Evolutionary conservation across 139 green algal genomes (phyloP).

Genomic region (Yamagishiella unicocca): DNA sequence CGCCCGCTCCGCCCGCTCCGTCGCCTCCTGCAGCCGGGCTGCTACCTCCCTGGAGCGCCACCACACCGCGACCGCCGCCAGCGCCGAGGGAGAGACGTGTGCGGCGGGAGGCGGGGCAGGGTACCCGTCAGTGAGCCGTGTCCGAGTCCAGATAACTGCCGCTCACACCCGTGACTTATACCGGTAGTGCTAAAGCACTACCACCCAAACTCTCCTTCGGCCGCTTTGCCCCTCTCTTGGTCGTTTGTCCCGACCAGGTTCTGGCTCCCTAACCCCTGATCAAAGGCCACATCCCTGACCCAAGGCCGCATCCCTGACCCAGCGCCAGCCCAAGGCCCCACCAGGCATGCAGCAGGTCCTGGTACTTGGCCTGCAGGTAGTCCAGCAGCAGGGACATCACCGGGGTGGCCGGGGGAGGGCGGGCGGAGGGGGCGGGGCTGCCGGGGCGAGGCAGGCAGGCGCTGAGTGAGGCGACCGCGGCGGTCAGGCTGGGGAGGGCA

Average conservation of each 20-base stretch:
- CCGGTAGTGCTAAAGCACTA: too few relatives aligned
- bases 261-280: too few relatives aligned
- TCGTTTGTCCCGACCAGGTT: too few relatives aligned
- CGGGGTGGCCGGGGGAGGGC: background rate
- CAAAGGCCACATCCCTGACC: too few relatives aligned
- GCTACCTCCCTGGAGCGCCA: background rate
- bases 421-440: background rate
- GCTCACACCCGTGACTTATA: too few relatives aligned
- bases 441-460: background rate
- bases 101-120: too few relatives aligned
- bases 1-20: background rate
- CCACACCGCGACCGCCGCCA: background rate
- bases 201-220: too few relatives aligned
- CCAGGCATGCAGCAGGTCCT: slow-evolving; percentile 28
- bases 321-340: background rate
- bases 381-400: slow-evolving; percentile 16
- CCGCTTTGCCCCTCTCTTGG: too few relatives aligned
- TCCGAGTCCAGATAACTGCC: too few relatives aligned
- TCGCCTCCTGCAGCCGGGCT: slow-evolving; percentile 4
- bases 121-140: too few relatives aligned
- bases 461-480: slow-evolving; percentile 1
- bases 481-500: background rate
- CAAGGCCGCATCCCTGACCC: too few relatives aligned
- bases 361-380: slow-evolving; percentile 26
- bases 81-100: background rate